Evolutionary conservation across 2,329 filamentous ascomycete genomes (phyloP).

Genomic region (Sporothrix curviconia): DNA sequence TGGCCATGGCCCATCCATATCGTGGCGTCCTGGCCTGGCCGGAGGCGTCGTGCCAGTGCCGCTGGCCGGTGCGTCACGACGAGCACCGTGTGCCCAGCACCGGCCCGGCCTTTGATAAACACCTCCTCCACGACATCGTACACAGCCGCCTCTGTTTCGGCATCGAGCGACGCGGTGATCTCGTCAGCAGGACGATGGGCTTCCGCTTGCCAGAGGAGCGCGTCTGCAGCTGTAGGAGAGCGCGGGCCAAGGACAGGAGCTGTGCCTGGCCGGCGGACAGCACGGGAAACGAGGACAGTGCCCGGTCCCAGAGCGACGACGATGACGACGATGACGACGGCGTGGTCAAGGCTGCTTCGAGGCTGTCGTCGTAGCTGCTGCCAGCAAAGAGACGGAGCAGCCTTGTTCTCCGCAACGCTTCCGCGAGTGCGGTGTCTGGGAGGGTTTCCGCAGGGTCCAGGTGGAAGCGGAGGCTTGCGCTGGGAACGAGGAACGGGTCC

Average conservation of each 20-base stretch:
- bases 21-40: constrained; percentile 8
- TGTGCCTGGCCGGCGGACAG: constrained; percentile 17
- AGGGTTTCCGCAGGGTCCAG: constrained; percentile 14
- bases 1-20: constrained; percentile 11
- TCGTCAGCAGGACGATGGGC: constrained; percentile 17
- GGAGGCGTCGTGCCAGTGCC: neutral
- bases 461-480: constrained; percentile 16
- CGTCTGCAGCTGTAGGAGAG: constrained; percentile 11
- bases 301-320: constrained; percentile 13
- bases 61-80: constrained; percentile 16
- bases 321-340: no score
- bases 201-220: neutral
- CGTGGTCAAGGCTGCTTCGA: neutral
- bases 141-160: constrained; percentile 13
- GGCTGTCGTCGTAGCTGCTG: neutral
- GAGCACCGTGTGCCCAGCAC: constrained; percentile 13
- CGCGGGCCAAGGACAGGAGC: constrained; percentile 16
- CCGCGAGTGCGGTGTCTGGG: neutral
- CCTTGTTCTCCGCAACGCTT: constrained; percentile 10
- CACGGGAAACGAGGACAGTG: constrained; percentile 11
- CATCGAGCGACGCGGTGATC: constrained; percentile 17
- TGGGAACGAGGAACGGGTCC: constrained; percentile 15
- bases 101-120: constrained; percentile 6
- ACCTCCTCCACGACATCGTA: constrained; percentile 14
- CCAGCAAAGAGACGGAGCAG: neutral